phyloP scores from a whole-genome alignment of 257 asterid genomes.

The Nicotiana tabacum region DNA sequence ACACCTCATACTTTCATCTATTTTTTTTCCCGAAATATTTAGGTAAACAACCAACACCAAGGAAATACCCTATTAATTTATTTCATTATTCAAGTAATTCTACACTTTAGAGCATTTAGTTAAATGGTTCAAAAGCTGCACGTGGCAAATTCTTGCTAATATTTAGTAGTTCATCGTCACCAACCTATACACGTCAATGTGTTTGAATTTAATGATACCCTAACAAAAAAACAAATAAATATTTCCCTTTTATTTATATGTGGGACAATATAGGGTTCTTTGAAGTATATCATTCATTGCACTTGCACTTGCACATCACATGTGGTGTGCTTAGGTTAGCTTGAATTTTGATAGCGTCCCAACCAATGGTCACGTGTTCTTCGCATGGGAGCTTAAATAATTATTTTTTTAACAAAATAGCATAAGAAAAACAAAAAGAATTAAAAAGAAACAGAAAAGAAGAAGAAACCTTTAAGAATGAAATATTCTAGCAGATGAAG shows the following conservation, averaged over 20 bases:
- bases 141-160: conserved; percentile 1
- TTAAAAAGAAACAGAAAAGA: background rate
- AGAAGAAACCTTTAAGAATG: background rate
- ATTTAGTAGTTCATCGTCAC: conserved; percentile 5
- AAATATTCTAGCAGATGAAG: background rate
- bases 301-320: background rate
- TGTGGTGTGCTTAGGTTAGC: background rate
- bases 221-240: background rate
- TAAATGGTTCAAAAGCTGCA: background rate
- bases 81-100: background rate
- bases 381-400: conserved; percentile 12
- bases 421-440: background rate
- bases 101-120: background rate
- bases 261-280: background rate
- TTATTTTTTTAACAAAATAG: background rate
- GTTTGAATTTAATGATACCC: background rate
- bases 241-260: background rate
- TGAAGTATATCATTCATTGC: background rate
- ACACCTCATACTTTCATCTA: conserved; percentile 7
- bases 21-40: background rate
- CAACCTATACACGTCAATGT: conserved; percentile 10
- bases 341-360: background rate
- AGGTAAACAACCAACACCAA: conserved; percentile 5
- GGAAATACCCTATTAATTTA: background rate
- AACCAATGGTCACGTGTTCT: conserved; percentile 16